phyloP scores from a whole-genome alignment of 2,329 filamentous ascomycete species.

The Ophiostoma pallidulum region DNA sequence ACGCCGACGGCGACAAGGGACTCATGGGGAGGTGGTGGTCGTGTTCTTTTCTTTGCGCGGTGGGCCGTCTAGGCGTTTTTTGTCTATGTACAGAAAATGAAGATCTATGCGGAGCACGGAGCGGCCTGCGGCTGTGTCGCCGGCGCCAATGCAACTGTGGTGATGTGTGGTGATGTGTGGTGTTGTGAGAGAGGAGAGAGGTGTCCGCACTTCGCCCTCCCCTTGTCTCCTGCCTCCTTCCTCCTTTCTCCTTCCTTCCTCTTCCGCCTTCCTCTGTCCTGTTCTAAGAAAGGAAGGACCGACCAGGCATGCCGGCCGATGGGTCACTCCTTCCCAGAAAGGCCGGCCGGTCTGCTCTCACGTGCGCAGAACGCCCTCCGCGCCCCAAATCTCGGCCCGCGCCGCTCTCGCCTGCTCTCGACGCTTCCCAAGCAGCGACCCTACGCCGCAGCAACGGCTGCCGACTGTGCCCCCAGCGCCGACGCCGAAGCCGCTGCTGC shows the following conservation, averaged over 20 bases:
- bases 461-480: not conserved
- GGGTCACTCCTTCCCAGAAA: not conserved
- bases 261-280: not conserved
- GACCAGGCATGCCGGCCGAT: no score
- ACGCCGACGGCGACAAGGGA: not conserved
- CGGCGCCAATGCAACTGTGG: not conserved
- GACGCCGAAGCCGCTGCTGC: not conserved
- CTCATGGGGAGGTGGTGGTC: slow-evolving; percentile 5
- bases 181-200: not conserved
- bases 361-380: no score
- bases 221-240: no score
- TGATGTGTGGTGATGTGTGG: not conserved
- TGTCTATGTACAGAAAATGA: slow-evolving; percentile 8
- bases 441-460: not conserved
- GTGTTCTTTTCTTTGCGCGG: slow-evolving; percentile 4
- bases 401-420: no score
- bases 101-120: slow-evolving; percentile 1
- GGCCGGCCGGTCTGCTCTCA: no score
- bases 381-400: no score
- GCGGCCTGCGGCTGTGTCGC: no score
- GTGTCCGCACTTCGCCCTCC: no score
- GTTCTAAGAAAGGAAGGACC: no score
- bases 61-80: no score
- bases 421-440: no score
- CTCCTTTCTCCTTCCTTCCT: no score